Conservation (phyloP, 2,329 filamentous ascomycete genomes). For the Atkinsonella texensis region DNA sequence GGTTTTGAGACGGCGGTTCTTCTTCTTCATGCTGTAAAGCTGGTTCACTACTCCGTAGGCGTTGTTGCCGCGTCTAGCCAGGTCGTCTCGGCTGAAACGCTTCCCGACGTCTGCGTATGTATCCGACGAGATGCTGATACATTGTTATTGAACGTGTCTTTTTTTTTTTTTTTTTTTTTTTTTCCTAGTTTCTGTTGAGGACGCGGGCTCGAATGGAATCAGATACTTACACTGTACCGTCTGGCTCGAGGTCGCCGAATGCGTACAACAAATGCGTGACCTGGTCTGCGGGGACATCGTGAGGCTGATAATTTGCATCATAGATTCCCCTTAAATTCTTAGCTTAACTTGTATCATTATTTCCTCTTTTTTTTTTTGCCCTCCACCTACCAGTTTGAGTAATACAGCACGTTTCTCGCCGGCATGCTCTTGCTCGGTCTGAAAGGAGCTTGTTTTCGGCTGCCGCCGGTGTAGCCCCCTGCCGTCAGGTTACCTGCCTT, state of each 20-base stretch:
- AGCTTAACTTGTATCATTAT: not conserved
- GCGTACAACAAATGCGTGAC: constrained; percentile 64
- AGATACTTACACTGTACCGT: constrained; percentile 33
- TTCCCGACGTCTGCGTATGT: constrained; percentile 44
- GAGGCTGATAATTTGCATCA: constrained; percentile 57
- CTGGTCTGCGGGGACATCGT: constrained; percentile 53
- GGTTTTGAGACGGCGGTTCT: constrained; percentile 63
- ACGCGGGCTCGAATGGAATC: too few species aligned
- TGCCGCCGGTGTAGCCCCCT: not conserved
- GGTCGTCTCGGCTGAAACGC: constrained; percentile 53
- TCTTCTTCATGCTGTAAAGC: constrained; percentile 62
- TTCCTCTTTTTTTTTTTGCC: constrained; percentile 7
- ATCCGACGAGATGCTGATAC: constrained; percentile 17
- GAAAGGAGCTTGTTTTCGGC: not conserved
- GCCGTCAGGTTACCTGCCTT: not conserved
- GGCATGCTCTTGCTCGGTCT: not conserved
- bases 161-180: too few species aligned
- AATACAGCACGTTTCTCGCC: constrained; percentile 34
- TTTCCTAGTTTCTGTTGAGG: too few species aligned
- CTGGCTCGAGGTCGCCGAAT: constrained; percentile 33
- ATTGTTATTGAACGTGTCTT: not conserved
- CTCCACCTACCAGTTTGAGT: constrained; percentile 37
- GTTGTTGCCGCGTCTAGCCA: constrained; percentile 47
- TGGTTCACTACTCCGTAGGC: constrained; percentile 71
- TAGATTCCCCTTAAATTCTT: constrained; percentile 50